A percentile compares a stretch with the other conserved stretches of the same genome.
These are phyloP conservation scores for Cryptosporidium ubiquitum DNA, from an alignment of 169 alveolate species.

Conservation along the genomic window DNA sequence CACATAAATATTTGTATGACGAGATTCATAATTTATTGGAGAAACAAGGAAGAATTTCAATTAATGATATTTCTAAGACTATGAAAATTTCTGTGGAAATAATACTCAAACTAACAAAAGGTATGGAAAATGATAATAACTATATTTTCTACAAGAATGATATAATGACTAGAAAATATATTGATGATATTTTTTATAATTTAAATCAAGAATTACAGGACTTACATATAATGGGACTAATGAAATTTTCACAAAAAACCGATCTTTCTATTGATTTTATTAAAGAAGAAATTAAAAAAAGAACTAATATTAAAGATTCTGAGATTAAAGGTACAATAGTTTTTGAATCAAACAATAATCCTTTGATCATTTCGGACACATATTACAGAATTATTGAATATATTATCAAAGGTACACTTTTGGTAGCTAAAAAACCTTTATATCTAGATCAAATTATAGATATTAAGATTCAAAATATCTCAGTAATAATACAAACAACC, in stretches of 20 bases:
- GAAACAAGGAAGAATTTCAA: neutral
- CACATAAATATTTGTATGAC: neutral
- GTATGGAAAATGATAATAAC: neutral
- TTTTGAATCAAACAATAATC: slow-evolving; percentile 10
- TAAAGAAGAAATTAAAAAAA: slow-evolving; percentile 20
- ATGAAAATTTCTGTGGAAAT: neutral
- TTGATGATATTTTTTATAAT: slow-evolving; percentile 2
- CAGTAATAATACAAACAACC: neutral
- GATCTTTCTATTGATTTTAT: slow-evolving; percentile 40
- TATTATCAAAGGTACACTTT: neutral
- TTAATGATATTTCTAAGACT: neutral
- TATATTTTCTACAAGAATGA: slow-evolving; percentile 23
- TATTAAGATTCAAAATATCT: neutral
- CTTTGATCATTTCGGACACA: slow-evolving; percentile 4
- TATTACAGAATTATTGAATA: neutral
- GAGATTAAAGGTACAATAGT: neutral
- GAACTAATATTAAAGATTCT: neutral
- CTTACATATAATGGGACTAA: neutral
- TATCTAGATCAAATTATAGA: slow-evolving; percentile 4
- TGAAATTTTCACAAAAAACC: neutral
- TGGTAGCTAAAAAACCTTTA: slow-evolving; percentile 16
- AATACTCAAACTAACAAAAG: neutral
- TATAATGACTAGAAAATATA: slow-evolving; percentile 22
- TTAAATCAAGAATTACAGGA: slow-evolving; percentile 29
- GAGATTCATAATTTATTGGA: neutral